Conservation (phyloP, 371 early-diverging fungal species). For the Rhizomucor miehei region DNA sequence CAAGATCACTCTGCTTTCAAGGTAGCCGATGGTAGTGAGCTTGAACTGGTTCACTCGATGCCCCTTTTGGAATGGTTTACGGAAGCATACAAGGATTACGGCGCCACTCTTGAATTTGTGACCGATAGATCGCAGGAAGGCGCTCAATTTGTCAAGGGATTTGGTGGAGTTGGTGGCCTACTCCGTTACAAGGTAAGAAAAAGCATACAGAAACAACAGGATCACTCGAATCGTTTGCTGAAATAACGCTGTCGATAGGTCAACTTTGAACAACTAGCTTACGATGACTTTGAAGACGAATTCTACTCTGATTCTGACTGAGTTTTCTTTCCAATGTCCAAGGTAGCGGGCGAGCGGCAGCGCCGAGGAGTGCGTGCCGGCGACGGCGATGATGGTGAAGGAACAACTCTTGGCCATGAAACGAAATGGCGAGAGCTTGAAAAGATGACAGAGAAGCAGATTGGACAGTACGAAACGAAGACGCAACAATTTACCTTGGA, state of each 20-base stretch:
- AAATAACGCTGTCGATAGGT: conserved; percentile 65
- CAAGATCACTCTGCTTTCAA: conserved; percentile 59
- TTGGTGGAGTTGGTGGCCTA: conserved; percentile 99
- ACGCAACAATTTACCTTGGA: neutral
- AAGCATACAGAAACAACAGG: too few species aligned
- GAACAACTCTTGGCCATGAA: too few species aligned
- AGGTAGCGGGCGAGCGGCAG: conserved; percentile 15
- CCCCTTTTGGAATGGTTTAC: conserved; percentile 98
- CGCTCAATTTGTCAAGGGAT: conserved; percentile 98
- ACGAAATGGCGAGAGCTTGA: too few species aligned
- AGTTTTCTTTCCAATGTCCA: conserved; percentile 22
- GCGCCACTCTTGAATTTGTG: conserved; percentile 92
- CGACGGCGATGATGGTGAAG: neutral
- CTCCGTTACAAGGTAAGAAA: conserved; percentile 59
- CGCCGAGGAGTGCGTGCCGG: conserved; percentile 1
- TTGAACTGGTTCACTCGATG: conserved; percentile 79
- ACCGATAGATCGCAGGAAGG: conserved; percentile 99
- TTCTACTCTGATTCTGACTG: conserved; percentile 45
- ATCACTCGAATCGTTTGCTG: too few species aligned
- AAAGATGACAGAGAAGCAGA: too few species aligned
- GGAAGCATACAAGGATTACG: conserved; percentile 97
- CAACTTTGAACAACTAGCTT: conserved; percentile 63
- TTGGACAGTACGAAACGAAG: neutral
- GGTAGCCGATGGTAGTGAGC: conserved; percentile 55
- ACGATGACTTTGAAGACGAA: conserved; percentile 40